These are phyloP conservation scores for Scenedesmus sp. DNA, from an alignment of 163 green algal genomes.

Conservation along the genomic window DNA sequence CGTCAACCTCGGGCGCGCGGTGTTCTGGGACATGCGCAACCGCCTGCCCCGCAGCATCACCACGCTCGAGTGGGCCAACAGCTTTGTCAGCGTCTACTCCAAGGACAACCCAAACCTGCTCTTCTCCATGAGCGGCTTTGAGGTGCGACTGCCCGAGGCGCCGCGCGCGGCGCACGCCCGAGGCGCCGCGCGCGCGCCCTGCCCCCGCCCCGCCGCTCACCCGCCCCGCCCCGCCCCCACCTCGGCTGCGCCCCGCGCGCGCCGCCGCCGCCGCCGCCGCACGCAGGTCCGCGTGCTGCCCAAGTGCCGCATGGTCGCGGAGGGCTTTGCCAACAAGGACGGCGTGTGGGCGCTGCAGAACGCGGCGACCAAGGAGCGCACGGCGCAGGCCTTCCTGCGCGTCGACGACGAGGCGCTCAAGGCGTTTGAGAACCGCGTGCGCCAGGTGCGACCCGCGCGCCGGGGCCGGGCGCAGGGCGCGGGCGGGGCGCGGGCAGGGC, in stretches of 20 bases:
- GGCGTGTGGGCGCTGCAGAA: constrained; percentile 99
- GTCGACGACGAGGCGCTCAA: constrained; percentile 99
- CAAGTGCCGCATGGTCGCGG: constrained; percentile 91
- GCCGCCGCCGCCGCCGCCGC: neutral
- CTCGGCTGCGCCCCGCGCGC: neutral
- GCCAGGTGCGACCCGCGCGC: constrained; percentile 69
- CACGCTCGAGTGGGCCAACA: constrained; percentile 98
- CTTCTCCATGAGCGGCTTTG: constrained; percentile 98
- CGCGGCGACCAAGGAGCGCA: constrained; percentile 98
- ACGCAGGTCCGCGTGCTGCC: constrained; percentile 94
- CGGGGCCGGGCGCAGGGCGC: neutral
- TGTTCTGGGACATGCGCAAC: constrained; percentile 99
- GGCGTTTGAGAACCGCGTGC: constrained; percentile 98
- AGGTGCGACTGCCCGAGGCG: constrained; percentile 74
- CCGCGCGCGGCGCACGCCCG: neutral
- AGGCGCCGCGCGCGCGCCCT: too few species aligned
- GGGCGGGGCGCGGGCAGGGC: neutral
- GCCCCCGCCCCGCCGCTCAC: too few species aligned
- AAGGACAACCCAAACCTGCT: constrained; percentile 99
- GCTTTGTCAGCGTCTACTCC: constrained; percentile 96
- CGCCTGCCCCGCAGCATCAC: constrained; percentile 91
- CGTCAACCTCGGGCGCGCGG: constrained; percentile 97
- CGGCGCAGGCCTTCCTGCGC: constrained; percentile 96
- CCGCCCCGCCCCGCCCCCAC: neutral
- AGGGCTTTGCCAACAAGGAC: constrained; percentile 97